Evolutionary conservation across 2,329 filamentous ascomycete species (phyloP), one percentile per base, ranked within the genome.

Genomic region (Aspergillus sp.): DNA sequence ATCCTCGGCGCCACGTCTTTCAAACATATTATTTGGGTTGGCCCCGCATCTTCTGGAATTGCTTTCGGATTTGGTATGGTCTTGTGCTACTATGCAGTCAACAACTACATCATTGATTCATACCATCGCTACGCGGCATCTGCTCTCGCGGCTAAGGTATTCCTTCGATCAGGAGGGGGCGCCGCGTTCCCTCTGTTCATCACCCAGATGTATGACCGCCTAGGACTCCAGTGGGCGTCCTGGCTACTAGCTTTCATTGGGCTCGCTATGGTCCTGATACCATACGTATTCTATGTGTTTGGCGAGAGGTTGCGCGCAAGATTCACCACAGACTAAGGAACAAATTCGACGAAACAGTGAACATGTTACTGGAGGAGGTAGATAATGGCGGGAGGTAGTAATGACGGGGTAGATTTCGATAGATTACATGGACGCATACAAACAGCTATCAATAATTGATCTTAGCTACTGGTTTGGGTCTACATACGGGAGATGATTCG

Each of bases 41-140:
- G 71, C 0, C 80, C 82, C 0, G 74, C 78, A 17, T 74, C 83
- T 10, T 82, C 81, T 0, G 87, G 86, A 9, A 80, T 85, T 63
- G 79, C 82, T 6, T 83, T 90, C 45, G 86, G 86, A n/a, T 89
- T 89, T 62, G 87, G 87, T 54, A 89, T 90, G 77, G 88, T 90
- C 66, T 88, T 90, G 74, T 78, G 89, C 20, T 90, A 89, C 78
- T 89, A 89, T 73, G 76, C 84, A 5, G 83, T 84, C 61, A 87
- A 86, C 70, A 87, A 87, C 76, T 87, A 88, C 66, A 81, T 91
- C 10, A 85, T 91, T 50, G 88, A 92, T 60, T 82, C 66, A 41
- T 78, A 76, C 50, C 69, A 72, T 30, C 58, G 63, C 49, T 76
- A 73, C 52, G 71, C 73, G 0, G 75, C 76, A 0, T 71, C 65